These are phyloP conservation scores for Paraphysoderma sedebokerense DNA, from an alignment of 371 early-diverging fungal species.

Conservation along the genomic window DNA sequence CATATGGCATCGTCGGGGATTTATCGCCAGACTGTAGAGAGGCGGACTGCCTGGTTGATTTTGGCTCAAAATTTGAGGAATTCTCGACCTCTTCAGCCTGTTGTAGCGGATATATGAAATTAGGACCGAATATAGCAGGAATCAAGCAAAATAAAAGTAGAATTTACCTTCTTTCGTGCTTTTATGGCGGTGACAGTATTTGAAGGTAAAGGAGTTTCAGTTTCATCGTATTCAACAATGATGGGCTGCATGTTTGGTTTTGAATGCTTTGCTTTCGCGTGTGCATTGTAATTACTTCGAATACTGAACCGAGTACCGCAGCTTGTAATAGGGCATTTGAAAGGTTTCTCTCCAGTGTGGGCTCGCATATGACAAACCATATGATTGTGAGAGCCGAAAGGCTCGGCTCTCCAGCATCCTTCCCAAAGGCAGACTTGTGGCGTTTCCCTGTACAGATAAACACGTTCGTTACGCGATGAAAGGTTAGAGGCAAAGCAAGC, in stretches of 20 bases:
- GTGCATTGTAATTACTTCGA: background rate
- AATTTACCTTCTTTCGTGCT: background rate
- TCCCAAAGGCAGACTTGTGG: background rate
- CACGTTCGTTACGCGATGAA: no score
- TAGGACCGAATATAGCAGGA: no score
- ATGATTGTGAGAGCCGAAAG: background rate
- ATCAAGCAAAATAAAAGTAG: no score
- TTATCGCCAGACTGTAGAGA: no score
- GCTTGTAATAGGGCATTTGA: slow-evolving; percentile 41
- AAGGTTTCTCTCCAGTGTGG: slow-evolving; percentile 81
- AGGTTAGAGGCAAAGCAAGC: no score
- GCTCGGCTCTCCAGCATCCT: background rate
- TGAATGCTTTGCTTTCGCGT: background rate
- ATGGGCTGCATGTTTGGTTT: background rate
- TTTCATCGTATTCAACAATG: background rate
- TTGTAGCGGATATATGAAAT: no score
- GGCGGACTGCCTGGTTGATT: no score
- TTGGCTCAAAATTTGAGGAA: no score
- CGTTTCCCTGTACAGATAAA: background rate
- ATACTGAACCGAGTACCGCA: slow-evolving; percentile 60
- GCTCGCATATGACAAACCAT: slow-evolving; percentile 38
- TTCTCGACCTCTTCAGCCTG: no score
- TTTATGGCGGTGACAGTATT: background rate
- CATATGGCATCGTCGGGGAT: no score
- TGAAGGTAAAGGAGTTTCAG: background rate